phyloP scores from a whole-genome alignment of 768 basidiomycete species.

The Panaeolus cyanescens region DNA sequence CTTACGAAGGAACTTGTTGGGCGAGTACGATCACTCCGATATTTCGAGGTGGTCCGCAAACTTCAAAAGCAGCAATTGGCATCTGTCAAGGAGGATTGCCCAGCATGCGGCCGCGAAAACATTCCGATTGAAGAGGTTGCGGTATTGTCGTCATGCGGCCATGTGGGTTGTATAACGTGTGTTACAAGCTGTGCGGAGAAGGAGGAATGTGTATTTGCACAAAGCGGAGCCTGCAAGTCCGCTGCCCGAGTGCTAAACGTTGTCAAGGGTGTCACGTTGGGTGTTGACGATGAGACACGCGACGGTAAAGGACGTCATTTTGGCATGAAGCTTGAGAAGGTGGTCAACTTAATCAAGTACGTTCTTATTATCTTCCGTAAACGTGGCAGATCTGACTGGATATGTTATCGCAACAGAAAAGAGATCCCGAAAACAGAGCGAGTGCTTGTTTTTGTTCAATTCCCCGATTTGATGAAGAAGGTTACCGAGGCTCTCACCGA shows the following conservation, averaged over 20 bases:
- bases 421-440: conserved; percentile 75
- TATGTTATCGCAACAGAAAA: conserved; percentile 42
- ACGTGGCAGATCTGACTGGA: conserved; percentile 6
- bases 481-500: conserved; percentile 79
- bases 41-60: conserved; percentile 90
- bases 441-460: conserved; percentile 94
- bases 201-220: conserved; percentile 81
- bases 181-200: conserved; percentile 71
- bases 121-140: conserved; percentile 71
- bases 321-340: conserved; percentile 80
- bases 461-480: conserved; percentile 90
- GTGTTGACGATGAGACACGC: conserved; percentile 74
- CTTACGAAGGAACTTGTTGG: conserved; percentile 89
- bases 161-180: conserved; percentile 79
- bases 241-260: conserved; percentile 82
- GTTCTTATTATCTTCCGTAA: conserved; percentile 18
- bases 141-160: conserved; percentile 90
- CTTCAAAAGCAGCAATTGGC: conserved; percentile 74
- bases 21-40: conserved; percentile 86
- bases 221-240: conserved; percentile 71
- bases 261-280: conserved; percentile 76
- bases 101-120: conserved; percentile 54
- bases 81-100: conserved; percentile 63
- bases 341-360: conserved; percentile 76
- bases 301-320: conserved; percentile 77